Evolutionary conservation across 2,329 filamentous ascomycete species (phyloP).

Genomic region (Diaporthe vaccinii): DNA sequence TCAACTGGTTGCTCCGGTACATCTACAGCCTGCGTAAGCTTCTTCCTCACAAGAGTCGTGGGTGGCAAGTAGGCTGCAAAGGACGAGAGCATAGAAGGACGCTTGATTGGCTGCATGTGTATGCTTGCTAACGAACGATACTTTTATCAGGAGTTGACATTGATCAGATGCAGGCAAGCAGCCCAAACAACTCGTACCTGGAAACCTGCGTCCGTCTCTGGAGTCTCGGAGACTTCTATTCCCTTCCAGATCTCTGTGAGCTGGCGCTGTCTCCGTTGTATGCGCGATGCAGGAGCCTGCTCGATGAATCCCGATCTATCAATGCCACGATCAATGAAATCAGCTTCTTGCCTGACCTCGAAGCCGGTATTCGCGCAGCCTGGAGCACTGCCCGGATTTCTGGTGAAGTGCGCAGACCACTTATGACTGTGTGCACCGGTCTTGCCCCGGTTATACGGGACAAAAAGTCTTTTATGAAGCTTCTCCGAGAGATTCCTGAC

Average conservation of each 20-base stretch:
- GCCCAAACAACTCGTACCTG: neutral
- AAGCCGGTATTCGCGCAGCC: constrained; percentile 8
- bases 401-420: neutral
- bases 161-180: neutral
- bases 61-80: no score
- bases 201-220: neutral
- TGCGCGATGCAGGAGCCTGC: fast-evolving
- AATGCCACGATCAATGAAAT: neutral
- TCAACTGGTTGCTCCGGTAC: neutral
- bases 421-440: neutral
- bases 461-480: neutral
- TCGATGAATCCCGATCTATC: neutral
- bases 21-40: constrained; percentile 19
- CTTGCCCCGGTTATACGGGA: neutral
- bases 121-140: neutral
- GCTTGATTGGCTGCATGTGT: no score
- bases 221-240: neutral
- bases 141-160: neutral
- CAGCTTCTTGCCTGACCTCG: constrained; percentile 8
- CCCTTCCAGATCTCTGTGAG: neutral
- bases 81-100: no score
- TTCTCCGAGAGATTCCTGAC: neutral
- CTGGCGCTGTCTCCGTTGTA: fast-evolving
- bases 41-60: no score
- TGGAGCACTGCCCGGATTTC: neutral